These are phyloP conservation scores for Amanita exitialis DNA, from an alignment of 768 basidiomycete genomes.

Conservation along the genomic window DNA sequence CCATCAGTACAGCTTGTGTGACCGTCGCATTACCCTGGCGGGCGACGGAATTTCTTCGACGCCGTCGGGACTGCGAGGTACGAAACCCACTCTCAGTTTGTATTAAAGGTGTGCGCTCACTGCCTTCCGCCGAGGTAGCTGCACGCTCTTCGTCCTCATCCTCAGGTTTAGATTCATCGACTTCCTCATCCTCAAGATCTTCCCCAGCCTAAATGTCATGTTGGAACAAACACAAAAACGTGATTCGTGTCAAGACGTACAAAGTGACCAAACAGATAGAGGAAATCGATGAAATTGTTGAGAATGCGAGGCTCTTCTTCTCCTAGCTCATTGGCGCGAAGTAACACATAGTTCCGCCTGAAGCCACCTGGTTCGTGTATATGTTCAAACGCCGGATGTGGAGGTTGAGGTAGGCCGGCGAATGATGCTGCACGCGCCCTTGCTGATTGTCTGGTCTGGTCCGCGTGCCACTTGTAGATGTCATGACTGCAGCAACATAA, in stretches of 20 bases:
- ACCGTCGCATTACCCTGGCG: slow-evolving; percentile 82
- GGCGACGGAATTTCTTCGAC: slow-evolving; percentile 42
- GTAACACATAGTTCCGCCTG: slow-evolving; percentile 75
- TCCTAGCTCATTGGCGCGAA: slow-evolving; percentile 62
- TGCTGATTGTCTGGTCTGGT: slow-evolving; percentile 48
- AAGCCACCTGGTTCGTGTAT: slow-evolving; percentile 96
- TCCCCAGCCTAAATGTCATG: slow-evolving; percentile 63
- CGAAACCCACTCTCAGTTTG: slow-evolving; percentile 16
- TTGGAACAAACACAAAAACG: background rate
- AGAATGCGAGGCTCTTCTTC: slow-evolving; percentile 54
- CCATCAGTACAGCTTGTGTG: slow-evolving; percentile 90
- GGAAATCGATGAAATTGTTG: slow-evolving; percentile 89
- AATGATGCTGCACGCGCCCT: slow-evolving; percentile 68
- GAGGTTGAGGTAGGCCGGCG: slow-evolving; percentile 41
- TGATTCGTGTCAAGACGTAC: slow-evolving; percentile 36
- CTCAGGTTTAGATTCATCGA: slow-evolving; percentile 68
- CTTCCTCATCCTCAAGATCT: slow-evolving; percentile 81
- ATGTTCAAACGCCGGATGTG: slow-evolving; percentile 79
- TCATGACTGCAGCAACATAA: slow-evolving; percentile 45
- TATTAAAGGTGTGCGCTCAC: slow-evolving; percentile 53
- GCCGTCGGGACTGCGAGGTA: slow-evolving; percentile 30
- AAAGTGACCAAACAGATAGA: slow-evolving; percentile 93
- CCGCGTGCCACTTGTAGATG: slow-evolving; percentile 92
- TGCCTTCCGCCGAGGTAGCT: background rate
- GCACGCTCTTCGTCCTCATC: slow-evolving; percentile 27